These are phyloP conservation scores for Flaveria trinervia DNA, from an alignment of 129 eudicot species.

Conservation along the genomic window DNA sequence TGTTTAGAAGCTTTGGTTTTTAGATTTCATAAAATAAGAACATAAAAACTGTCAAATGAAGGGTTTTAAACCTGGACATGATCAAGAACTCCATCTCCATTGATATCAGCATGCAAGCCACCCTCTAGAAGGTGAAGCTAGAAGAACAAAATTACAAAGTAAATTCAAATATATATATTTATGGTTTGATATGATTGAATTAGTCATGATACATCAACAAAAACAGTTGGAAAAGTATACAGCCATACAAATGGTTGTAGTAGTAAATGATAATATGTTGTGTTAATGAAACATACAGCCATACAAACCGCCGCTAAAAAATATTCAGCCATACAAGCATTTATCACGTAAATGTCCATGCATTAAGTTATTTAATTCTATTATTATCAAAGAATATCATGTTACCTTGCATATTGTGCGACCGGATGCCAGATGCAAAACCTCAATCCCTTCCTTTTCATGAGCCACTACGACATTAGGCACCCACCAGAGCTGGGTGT, in stretches of 20 bases:
- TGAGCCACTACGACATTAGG: conserved; percentile 97
- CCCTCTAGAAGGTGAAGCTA: conserved; percentile 99
- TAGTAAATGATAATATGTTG: too few relatives aligned
- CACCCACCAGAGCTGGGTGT: conserved; percentile 97
- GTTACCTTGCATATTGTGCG: conserved; percentile 93
- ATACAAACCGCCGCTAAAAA: too few relatives aligned
- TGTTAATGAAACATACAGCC: too few relatives aligned
- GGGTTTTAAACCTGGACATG: conserved; percentile 80
- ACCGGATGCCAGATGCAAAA: conserved; percentile 92
- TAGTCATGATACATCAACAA: conserved; percentile 2
- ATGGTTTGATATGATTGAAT: background rate
- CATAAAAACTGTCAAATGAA: background rate
- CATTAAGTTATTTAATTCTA: background rate
- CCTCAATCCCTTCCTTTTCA: conserved; percentile 97
- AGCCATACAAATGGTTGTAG: background rate
- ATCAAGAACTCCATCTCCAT: conserved; percentile 98
- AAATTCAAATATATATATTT: background rate
- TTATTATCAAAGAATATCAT: background rate
- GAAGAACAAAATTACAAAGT: conserved; percentile 12
- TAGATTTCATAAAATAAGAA: background rate
- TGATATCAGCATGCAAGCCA: conserved; percentile 97
- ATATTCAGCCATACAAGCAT: too few relatives aligned
- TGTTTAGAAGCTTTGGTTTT: background rate
- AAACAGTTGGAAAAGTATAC: background rate
- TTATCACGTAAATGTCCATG: too few relatives aligned